Conservation (phyloP, 345 rosid species). For the Turnera subulata region DNA sequence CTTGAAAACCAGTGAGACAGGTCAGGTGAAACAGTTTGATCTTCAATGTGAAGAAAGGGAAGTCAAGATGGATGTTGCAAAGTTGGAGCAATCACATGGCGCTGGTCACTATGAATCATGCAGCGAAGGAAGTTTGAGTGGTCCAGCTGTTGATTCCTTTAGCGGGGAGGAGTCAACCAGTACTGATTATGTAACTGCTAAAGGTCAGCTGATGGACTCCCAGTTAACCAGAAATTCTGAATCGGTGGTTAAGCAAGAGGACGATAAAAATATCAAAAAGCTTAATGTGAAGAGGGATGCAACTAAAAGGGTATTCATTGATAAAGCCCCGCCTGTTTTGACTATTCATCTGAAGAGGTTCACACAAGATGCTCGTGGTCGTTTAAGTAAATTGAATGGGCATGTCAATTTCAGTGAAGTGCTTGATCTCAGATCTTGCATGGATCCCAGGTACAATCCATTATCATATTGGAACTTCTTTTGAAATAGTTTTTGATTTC, state of each 20-base stretch:
- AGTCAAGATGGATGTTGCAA: conserved; percentile 15
- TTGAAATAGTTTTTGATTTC: too few species aligned
- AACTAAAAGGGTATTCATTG: conserved; percentile 69
- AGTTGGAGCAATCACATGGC: conserved; percentile 23
- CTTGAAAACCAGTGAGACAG: conserved; percentile 22
- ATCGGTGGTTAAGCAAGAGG: conserved; percentile 38
- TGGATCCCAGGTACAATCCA: conserved; percentile 77
- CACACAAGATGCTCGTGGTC: conserved; percentile 92
- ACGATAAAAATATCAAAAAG: conserved; percentile 33
- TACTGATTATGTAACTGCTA: conserved; percentile 15
- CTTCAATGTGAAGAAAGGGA: conserved; percentile 17
- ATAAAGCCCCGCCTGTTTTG: conserved; percentile 73
- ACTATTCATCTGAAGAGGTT: conserved; percentile 93
- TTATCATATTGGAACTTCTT: too few species aligned
- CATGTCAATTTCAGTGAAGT: conserved; percentile 70
- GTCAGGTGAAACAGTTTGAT: conserved; percentile 19
- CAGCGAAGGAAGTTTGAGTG: conserved; percentile 28
- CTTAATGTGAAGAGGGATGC: conserved; percentile 86
- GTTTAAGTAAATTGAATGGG: conserved; percentile 86
- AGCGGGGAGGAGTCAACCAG: conserved; percentile 28
- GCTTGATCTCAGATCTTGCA: conserved; percentile 66
- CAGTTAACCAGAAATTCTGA: conserved; percentile 31
- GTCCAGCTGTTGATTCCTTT: conserved; percentile 30
- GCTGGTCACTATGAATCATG: conserved; percentile 20
- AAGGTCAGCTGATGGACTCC: conserved; percentile 27